Base-by-base conservation (phyloP, 2,329 filamentous ascomycete genomes). In the Pseudogymnoascus sp. region DNA sequence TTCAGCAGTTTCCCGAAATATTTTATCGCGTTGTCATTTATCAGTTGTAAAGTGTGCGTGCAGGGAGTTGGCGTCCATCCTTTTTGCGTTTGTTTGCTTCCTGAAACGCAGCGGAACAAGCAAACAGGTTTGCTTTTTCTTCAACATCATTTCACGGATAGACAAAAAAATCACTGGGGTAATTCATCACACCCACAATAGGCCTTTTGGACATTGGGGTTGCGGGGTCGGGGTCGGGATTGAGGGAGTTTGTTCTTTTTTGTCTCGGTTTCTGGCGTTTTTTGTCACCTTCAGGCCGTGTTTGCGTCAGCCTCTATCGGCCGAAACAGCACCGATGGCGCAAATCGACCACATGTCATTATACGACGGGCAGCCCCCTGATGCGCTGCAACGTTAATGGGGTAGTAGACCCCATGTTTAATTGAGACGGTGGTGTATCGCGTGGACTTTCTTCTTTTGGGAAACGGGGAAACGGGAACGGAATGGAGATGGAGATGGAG, bases 331-430 rank as follows among this genome's bases (percentile, higher is more conserved):
- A 53, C 7, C 5, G 3, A 33, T 33, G 50, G 50, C 50, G 25
- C 50, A 33, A 56, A 33, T 56, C 25, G 25, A 56, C n/a, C 50
- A 56, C n/a, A 56, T 33, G 25, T 56, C 50, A 56, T 56, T 56
- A 56, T 56, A 56, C 50, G 28, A 12, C 10, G 50, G 50, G 25
- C 28, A 56, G 50, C 8, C n/a, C 8, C 28, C 16, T 33, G 25
- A 33, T 33, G 50, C 28, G 12, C n/a, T 56, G 50, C 50, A 56
- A 33, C 25, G 10, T 33, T 18, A 56, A 33, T 56, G 50, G 50
- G 50, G 50, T 10, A 56, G 50, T 56, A 18, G n/a, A 56, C 50
- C 50, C 50, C n/a, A 56, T 56, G 47, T 56, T 56, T 56, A 56
- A 56, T 56, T 56, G 28, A 5, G n/a, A 31, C n/a, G 28, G 11